These are phyloP conservation scores for Harrya chromipes DNA, from an alignment of 768 basidiomycete species.

Conservation along the genomic window DNA sequence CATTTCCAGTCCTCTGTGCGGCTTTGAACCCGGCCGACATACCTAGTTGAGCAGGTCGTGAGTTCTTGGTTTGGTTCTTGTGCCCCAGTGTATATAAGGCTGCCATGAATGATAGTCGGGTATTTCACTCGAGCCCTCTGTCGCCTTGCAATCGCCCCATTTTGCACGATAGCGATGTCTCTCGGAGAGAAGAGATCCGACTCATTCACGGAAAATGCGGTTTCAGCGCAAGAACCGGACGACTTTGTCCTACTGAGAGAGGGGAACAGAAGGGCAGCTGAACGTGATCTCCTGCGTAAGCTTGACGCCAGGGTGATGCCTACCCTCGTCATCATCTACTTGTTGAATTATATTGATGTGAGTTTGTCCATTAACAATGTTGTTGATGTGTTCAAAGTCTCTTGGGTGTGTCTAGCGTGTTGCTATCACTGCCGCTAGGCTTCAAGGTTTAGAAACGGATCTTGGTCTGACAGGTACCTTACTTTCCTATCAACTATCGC, in stretches of 20 bases:
- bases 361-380: slow-evolving; percentile 11
- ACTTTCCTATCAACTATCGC: background rate
- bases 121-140: too few species aligned
- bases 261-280: slow-evolving; percentile 7
- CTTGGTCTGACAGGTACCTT: slow-evolving; percentile 41
- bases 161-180: slow-evolving; percentile 1
- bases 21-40: too few species aligned
- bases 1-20: too few species aligned
- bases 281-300: slow-evolving; percentile 45
- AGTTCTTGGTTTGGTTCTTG: too few species aligned
- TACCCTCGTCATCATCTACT: slow-evolving; percentile 55
- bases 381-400: background rate
- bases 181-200: slow-evolving; percentile 7
- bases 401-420: slow-evolving; percentile 34
- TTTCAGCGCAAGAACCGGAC: slow-evolving; percentile 1
- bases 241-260: slow-evolving; percentile 9
- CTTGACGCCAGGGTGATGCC: slow-evolving; percentile 56
- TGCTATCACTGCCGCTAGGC: slow-evolving; percentile 47
- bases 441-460: slow-evolving; percentile 51
- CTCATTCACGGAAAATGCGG: slow-evolving; percentile 8
- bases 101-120: too few species aligned
- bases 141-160: too few species aligned
- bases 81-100: too few species aligned
- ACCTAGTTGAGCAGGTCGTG: too few species aligned
- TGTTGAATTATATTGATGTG: slow-evolving; percentile 71